Evolutionary conservation across 2,329 filamentous ascomycete genomes (phyloP).

Genomic region (Aspergillus hiratsukae): DNA sequence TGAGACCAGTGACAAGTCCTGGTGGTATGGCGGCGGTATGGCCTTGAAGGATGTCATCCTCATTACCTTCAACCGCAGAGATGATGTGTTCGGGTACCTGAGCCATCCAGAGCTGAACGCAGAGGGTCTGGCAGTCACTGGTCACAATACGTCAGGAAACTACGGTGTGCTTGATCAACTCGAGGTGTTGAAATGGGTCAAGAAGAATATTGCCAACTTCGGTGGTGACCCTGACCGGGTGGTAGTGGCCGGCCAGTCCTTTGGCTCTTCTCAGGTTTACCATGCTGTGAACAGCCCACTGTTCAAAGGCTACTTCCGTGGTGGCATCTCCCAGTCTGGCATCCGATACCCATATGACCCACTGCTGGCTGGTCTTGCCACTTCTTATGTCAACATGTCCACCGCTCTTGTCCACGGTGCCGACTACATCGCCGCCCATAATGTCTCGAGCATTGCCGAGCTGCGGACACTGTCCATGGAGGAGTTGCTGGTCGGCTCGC

Average conservation of each 20-base stretch:
- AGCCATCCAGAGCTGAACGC: slow-evolving; percentile 23
- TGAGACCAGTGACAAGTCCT: slow-evolving; percentile 20
- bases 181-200: slow-evolving; percentile 54
- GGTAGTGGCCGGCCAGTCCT: slow-evolving; percentile 36
- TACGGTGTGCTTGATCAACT: slow-evolving; percentile 49
- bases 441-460: slow-evolving; percentile 20
- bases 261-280: slow-evolving; percentile 29
- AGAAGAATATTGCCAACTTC: slow-evolving; percentile 48
- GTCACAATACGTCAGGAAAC: slow-evolving; percentile 24
- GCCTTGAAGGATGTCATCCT: slow-evolving; percentile 25
- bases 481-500: slow-evolving; percentile 20
- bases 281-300: slow-evolving; percentile 28
- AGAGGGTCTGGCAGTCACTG: slow-evolving; percentile 17
- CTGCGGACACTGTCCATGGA: slow-evolving; percentile 22
- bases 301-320: slow-evolving; percentile 27
- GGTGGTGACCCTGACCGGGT: slow-evolving; percentile 49
- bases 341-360: slow-evolving; percentile 28
- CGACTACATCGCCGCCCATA: slow-evolving; percentile 23
- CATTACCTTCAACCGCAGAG: slow-evolving; percentile 26
- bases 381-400: slow-evolving; percentile 26
- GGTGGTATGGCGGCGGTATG: slow-evolving; percentile 27
- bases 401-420: slow-evolving; percentile 20
- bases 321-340: slow-evolving; percentile 27
- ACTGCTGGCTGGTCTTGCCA: slow-evolving; percentile 25
- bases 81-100: slow-evolving; percentile 25